phyloP scores from a whole-genome alignment of 371 early-diverging fungal genomes.

The Mucor ambiguus region DNA sequence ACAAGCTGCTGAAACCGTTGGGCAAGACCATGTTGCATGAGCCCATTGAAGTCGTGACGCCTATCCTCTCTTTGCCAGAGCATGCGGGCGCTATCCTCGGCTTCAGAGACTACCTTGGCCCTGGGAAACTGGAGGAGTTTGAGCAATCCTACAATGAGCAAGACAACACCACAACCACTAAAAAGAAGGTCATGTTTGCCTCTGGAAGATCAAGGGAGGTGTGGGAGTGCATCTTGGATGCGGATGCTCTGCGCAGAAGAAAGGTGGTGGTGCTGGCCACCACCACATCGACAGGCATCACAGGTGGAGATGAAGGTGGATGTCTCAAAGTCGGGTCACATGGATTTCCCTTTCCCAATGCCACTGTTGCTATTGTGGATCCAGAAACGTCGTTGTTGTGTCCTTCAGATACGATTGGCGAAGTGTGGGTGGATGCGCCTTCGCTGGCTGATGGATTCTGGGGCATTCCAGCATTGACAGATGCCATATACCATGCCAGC shows the following conservation, averaged over 20 bases:
- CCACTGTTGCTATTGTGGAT: conserved; percentile 81
- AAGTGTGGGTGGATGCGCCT: conserved; percentile 83
- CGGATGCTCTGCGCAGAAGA: conserved; percentile 54
- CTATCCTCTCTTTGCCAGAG: conserved; percentile 71
- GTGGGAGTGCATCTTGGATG: conserved; percentile 60
- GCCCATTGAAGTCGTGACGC: conserved; percentile 65
- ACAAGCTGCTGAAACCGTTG: conserved; percentile 62
- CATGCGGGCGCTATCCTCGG: conserved; percentile 76
- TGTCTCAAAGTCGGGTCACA: conserved; percentile 47
- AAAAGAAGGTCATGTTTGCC: conserved; percentile 35
- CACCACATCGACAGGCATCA: conserved; percentile 33
- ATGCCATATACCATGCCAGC: conserved; percentile 73
- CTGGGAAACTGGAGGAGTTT: conserved; percentile 40
- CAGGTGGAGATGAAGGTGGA: conserved; percentile 8
- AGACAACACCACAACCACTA: conserved; percentile 22
- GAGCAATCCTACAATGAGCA: conserved; percentile 19
- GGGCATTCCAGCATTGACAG: conserved; percentile 74
- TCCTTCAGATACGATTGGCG: conserved; percentile 77
- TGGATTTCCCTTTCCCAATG: conserved; percentile 65
- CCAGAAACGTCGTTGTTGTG: conserved; percentile 78
- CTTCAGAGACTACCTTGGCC: conserved; percentile 54
- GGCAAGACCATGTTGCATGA: conserved; percentile 37
- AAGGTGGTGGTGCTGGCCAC: conserved; percentile 57
- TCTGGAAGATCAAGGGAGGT: conserved; percentile 51
- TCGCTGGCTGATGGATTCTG: conserved; percentile 81